Evolutionary conservation across 2,329 filamentous ascomycete genomes (phyloP), one percentile per base, ranked within the genome.

Genomic region (Trichothecium sympodiale): DNA sequence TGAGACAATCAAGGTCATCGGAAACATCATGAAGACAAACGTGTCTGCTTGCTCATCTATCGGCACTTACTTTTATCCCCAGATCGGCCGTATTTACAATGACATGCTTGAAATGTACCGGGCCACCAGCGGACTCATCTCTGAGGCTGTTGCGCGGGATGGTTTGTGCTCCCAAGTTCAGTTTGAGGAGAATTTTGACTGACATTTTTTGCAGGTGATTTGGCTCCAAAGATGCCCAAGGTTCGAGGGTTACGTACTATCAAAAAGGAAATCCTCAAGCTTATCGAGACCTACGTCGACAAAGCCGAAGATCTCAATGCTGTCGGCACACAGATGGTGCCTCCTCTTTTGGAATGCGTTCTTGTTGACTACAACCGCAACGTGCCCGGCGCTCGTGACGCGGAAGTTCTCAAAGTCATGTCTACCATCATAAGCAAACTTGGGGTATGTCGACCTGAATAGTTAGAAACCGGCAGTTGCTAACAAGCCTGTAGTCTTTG

Each of bases 21-120:
- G 91, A 46, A 98, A 98, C 62, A 95, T 98, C 55, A 98, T 98
- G 91, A 98, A 98, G 74, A 98, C 91, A 1, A 98, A 98, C 50
- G 91, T 98, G 4, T 89, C 93, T n/a, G 91, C 91, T 26, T 98
- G 91, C 59, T 85, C 84, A 26, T 96, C 91, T 1, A 91, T 98
- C 39, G 91, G 93, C 25, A 79, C 85, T 35, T 98, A 96, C 62
- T 98, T 98, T 60, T 95, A 94, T 53, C 89, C 91, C 10, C 91
- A 98, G 56, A 94, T 98, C 48, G 91, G 89, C 29, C 82, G 87
- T 38, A 96, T 98, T 48, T 98, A 96, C 59, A 79, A 93, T 47
- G 91, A 98, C 55, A 96, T 98, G 89, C 68, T 98, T 38, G 89
- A 91, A 51, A 98, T 98, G 93, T 98, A 96, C 60, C 83, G 87